phyloP scores from a whole-genome alignment of 345 rosid species.

The Boechera divaricarpa region DNA sequence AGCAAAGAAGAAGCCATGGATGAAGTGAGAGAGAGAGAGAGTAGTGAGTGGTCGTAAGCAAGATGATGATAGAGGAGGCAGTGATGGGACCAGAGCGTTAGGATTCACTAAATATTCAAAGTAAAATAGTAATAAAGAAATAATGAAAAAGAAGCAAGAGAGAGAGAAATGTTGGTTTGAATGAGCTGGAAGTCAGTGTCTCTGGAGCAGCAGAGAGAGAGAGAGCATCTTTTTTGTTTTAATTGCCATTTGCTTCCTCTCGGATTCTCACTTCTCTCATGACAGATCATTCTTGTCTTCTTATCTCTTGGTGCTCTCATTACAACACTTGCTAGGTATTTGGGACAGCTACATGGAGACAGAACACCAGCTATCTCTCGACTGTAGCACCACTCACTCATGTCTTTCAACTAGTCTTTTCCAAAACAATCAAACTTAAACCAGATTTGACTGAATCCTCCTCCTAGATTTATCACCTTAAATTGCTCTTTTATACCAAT shows the following conservation, averaged over 20 bases:
- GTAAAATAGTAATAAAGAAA: constrained; percentile 36
- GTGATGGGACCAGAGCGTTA: constrained; percentile 48
- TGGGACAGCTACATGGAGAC: constrained; percentile 37
- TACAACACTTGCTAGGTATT: constrained; percentile 33
- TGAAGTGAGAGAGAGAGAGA: constrained; percentile 27
- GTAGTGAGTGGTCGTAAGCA: constrained; percentile 29
- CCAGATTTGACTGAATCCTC: constrained; percentile 10
- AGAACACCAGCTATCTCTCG: constrained; percentile 3
- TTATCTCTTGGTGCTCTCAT: constrained; percentile 33
- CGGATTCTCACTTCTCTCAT: constrained; percentile 31
- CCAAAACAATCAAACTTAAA: neutral
- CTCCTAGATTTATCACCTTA: neutral
- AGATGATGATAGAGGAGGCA: constrained; percentile 47
- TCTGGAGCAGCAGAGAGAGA: constrained; percentile 40
- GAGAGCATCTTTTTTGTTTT: constrained; percentile 46
- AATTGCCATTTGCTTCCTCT: constrained; percentile 38
- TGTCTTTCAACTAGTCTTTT: constrained; percentile 17
- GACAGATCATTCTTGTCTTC: constrained; percentile 45
- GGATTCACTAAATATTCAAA: constrained; percentile 46
- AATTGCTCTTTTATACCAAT: neutral
- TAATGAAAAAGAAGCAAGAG: constrained; percentile 34
- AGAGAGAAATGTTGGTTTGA: constrained; percentile 43
- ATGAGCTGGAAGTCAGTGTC: constrained; percentile 50
- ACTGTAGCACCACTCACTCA: constrained; percentile 9
- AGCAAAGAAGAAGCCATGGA: constrained; percentile 34